Evolutionary conservation across 2,329 filamentous ascomycete genomes (phyloP), one percentile per base, ranked within the genome.

Genomic region (Phaeosphaeriaceae sp.): DNA sequence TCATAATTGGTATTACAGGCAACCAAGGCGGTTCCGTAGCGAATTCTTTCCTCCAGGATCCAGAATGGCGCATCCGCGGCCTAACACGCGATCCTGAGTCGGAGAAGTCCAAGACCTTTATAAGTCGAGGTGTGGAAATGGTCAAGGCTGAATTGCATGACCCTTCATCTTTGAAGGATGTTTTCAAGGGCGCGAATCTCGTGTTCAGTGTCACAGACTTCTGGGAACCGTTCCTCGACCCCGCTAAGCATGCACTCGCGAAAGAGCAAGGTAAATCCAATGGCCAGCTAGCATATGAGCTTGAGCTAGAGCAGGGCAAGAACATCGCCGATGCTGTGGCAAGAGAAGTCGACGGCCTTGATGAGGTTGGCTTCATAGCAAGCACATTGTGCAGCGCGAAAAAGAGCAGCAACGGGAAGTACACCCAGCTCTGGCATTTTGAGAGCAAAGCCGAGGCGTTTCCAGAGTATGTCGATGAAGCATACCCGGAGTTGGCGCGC

Each of bases 51-150:
- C 75, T 77, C n/a, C 79, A 81, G 41, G 53, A 81, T 79, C 13
- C 78, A 75, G 31, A 79, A 79, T 77, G 83, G 82, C 72, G 83
- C 79, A 57, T 84, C 73, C 48, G 83, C 78, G 15, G 82, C 80
- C 66, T 86, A 79, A 22, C 84, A 70, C 77, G 68, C 75, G 81
- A 63, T 74, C 13, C 41, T 0, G 36, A 53, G 2, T 64, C 60
- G n/a, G 17, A 45, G 20, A 59, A 59, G 21, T 59, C 67, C 10
- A 53, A 61, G 20, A 53, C 49, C 4, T 70, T 79, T 25, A 60
- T 64, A n/a, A 62, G 53, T 0, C 61, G 63, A 44, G 79, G 78
- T 19, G 66, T 79, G 25, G 79, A 82, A 41, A 63, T 81, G 17
- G 70, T 80, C 1, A 41, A 58, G 53, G 63, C 48, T 11, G 48